Base-by-base conservation (phyloP, 306 rosid species). In the Potentilla sterilis region DNA sequence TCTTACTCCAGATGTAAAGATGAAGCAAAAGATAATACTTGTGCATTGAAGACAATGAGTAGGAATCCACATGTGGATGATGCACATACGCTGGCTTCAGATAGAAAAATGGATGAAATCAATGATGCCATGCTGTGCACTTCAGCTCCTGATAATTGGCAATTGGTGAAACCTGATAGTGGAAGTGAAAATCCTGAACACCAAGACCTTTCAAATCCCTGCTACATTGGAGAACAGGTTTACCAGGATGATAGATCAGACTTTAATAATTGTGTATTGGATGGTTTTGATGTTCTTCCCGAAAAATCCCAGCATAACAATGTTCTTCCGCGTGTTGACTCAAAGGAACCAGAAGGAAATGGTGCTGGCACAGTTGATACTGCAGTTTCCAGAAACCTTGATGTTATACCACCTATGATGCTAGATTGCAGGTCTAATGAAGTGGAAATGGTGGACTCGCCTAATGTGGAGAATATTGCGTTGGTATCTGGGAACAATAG, bases 21-120 rank as follows among this genome's bases (percentile, higher is more conserved):
- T 58, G 47, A 69, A 75, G 78, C 74, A 68, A 85, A 86, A 48
- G 70, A 54, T 72, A 79, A 66, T 65, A 57, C 51, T 64, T 76
- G 24, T 65, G 77, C 65, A 55, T 74, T 65, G 66, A 75, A 71
- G 77, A 81, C 22, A 51, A 15, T 43, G 72, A 63, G 75, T 15
- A 46, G 35, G 40, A 63, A 58, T 13, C 38, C 58, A 41, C 69
- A n/a, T 77, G 83, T 64, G 65, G 78, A 72, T 77, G 85, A 85
- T 83, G 80, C 64, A 80, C 76, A 41, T 35, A 52, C 42, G 61
- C 79, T 72, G 62, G 80, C 72, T 22, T 44, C 76, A 22, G 79
- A 51, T n/a, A 73, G 55, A 22, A 77, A 43, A 67, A 38, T 80
- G 62, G 64, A 62, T 73, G 58, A 66, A 77, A 74, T 84, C 85